Conservation (phyloP, 192 early-diverging fungal species). For the Jimgerdemannia lactiflua region DNA sequence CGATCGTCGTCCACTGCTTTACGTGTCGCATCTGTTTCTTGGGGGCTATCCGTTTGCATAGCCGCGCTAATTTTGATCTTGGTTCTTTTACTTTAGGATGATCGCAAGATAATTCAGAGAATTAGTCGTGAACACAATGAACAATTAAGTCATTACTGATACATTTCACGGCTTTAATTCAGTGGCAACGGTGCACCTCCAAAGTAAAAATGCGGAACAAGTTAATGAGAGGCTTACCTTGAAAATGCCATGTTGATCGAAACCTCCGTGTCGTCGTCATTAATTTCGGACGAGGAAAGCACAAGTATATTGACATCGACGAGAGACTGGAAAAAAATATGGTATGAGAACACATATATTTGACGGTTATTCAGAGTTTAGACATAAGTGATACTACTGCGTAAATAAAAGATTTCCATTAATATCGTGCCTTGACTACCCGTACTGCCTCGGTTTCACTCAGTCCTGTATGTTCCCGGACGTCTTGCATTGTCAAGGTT, state of each 20-base stretch:
- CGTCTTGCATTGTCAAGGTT: slow-evolving; percentile 44
- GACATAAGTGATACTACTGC: background rate
- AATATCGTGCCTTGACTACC: slow-evolving; percentile 51
- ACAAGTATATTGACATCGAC: slow-evolving; percentile 50
- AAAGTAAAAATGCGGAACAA: too few relatives aligned
- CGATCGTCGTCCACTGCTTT: slow-evolving; percentile 78
- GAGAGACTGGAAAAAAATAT: slow-evolving; percentile 34
- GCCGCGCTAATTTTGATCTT: slow-evolving; percentile 73
- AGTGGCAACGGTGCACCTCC: too few relatives aligned
- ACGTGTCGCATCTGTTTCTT: slow-evolving; percentile 56
- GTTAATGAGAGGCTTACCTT: slow-evolving; percentile 33
- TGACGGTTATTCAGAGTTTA: slow-evolving; percentile 2
- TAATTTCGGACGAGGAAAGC: slow-evolving; percentile 9
- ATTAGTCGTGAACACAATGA: background rate
- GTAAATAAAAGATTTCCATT: too few relatives aligned
- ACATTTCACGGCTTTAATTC: too few relatives aligned
- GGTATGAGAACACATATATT: too few relatives aligned
- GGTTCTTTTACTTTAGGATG: slow-evolving; percentile 65
- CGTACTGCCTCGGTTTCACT: slow-evolving; percentile 49
- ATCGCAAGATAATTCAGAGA: slow-evolving; percentile 18
- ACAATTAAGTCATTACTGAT: too few relatives aligned
- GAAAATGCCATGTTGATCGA: slow-evolving; percentile 50
- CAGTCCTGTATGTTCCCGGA: slow-evolving; percentile 54
- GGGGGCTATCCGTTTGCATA: slow-evolving; percentile 53
- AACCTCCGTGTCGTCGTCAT: slow-evolving; percentile 15